Conservation (phyloP, 73 alveolate species). For the Effrenium voratum region DNA sequence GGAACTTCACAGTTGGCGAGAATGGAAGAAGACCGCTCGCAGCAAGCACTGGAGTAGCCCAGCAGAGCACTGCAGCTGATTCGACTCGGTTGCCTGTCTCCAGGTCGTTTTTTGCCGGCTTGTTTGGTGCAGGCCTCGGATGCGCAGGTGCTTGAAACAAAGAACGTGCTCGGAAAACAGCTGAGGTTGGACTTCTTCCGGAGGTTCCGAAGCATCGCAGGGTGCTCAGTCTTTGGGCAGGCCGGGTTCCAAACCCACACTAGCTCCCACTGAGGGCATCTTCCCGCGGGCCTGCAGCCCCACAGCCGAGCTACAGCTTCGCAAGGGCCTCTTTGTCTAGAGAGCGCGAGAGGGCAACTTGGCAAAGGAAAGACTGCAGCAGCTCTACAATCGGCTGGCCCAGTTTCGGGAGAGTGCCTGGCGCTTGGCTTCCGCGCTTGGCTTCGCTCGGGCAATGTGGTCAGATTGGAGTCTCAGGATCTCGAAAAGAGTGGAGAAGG, state of each 20-base stretch:
- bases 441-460: not conserved
- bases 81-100: no score
- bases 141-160: not conserved
- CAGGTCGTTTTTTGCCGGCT: slow-evolving; percentile 46
- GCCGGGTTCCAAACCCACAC: no score
- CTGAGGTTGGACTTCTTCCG: slow-evolving; percentile 34
- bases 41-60: no score
- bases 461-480: slow-evolving; percentile 19
- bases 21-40: no score
- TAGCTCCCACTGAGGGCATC: no score
- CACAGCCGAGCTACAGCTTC: slow-evolving; percentile 11
- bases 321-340: no score
- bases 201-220: not conserved
- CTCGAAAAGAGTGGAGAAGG: slow-evolving; percentile 82
- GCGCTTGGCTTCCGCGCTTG: not conserved
- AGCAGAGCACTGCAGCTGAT: no score
- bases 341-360: no score
- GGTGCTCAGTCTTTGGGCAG: not conserved
- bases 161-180: not conserved
- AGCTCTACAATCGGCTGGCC: slow-evolving; percentile 66
- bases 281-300: not conserved
- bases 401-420: slow-evolving; percentile 60
- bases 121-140: slow-evolving; percentile 10
- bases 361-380: slow-evolving; percentile 65
- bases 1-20: no score